phyloP scores from a whole-genome alignment of 2,329 filamentous ascomycete genomes.

The Geosmithia morbida region DNA sequence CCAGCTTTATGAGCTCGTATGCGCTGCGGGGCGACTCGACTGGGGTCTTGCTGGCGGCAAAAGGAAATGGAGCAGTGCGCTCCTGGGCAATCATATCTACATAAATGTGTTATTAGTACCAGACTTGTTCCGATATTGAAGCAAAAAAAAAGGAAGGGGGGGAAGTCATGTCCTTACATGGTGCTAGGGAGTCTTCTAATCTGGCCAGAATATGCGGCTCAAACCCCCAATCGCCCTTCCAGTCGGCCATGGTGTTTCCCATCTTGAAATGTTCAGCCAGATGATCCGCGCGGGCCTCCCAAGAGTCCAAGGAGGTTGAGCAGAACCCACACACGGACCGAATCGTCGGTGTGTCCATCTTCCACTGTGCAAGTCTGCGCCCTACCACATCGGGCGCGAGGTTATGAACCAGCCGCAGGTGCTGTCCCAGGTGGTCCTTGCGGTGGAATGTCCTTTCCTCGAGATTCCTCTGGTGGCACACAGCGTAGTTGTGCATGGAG shows the following conservation, averaged over 20 bases:
- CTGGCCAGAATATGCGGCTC: constrained; percentile 17
- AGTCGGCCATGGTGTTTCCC: constrained; percentile 25
- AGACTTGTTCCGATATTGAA: background rate
- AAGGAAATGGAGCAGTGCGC: constrained; percentile 8
- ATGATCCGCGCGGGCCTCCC: constrained; percentile 21
- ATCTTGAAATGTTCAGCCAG: constrained; percentile 25
- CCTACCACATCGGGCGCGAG: constrained; percentile 14
- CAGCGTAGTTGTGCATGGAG: constrained; percentile 19
- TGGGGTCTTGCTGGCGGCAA: constrained; percentile 7
- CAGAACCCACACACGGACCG: constrained; percentile 27
- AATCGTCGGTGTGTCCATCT: constrained; percentile 16
- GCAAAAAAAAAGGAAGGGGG: background rate
- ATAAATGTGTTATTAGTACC: background rate
- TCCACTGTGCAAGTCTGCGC: constrained; percentile 15
- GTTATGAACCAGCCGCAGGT: constrained; percentile 24
- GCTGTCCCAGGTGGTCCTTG: constrained; percentile 28
- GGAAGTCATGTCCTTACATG: too few species aligned
- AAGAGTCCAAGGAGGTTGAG: constrained; percentile 17
- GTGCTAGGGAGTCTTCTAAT: constrained; percentile 25
- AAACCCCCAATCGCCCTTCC: constrained; percentile 28
- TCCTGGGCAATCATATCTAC: constrained; percentile 8
- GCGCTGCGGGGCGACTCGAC: constrained; percentile 8
- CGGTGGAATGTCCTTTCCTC: constrained; percentile 27
- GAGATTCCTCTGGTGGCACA: constrained; percentile 33
- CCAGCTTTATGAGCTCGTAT: constrained; percentile 21